A percentile compares a stretch with the other conserved stretches of the same genome.
Conservation (phyloP, 2,329 filamentous ascomycete genomes). For the Fusarium cicatricum region DNA sequence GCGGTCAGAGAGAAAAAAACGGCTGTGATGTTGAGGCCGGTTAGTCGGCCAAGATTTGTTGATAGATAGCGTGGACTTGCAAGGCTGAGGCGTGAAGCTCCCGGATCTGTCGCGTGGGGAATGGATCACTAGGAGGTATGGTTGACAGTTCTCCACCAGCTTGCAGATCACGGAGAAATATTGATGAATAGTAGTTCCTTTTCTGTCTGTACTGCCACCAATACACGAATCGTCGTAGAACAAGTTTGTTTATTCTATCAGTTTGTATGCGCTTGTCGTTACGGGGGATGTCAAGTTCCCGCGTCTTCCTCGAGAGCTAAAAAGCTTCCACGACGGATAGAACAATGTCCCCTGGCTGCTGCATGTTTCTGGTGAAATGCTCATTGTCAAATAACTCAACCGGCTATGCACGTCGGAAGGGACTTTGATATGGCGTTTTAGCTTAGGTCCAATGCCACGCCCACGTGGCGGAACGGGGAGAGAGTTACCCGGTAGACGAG, state of each 20-base stretch:
- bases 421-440: constrained; percentile 8
- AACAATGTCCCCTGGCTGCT: neutral
- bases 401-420: constrained; percentile 8
- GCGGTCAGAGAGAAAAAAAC: neutral
- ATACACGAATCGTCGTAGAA: no score
- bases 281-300: no score
- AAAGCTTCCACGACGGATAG: neutral
- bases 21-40: neutral
- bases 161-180: neutral
- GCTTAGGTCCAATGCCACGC: constrained; percentile 33
- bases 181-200: no score
- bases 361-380: neutral
- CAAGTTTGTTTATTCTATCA: no score
- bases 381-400: neutral
- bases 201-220: no score
- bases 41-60: neutral
- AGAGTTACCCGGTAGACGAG: constrained; percentile 5
- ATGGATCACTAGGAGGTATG: neutral
- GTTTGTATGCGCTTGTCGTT: no score
- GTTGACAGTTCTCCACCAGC: neutral
- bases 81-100: constrained; percentile 11
- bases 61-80: neutral
- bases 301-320: neutral
- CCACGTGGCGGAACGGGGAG: constrained; percentile 34
- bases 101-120: constrained; percentile 1